Evolutionary conservation across 2,329 filamentous ascomycete species (phyloP).

Genomic region (Fusarium nanum): DNA sequence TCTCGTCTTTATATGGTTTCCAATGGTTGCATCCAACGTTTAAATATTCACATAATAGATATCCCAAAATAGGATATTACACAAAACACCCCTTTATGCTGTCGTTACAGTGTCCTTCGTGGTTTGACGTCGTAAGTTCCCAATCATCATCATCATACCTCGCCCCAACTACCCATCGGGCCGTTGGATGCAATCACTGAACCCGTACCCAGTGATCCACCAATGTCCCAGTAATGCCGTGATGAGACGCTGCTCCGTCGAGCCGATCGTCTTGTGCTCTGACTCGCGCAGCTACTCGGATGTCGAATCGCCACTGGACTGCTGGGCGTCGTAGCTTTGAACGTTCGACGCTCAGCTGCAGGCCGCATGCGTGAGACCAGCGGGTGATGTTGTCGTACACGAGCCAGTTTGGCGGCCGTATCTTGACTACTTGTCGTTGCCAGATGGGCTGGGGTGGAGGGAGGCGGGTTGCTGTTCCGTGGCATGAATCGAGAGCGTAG

Average conservation of each 20-base stretch:
- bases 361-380: slow-evolving; percentile 72
- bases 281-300: slow-evolving; percentile 82
- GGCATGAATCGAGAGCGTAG: slow-evolving; percentile 79
- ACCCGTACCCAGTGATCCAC: slow-evolving; percentile 81
- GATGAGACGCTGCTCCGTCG: slow-evolving; percentile 76
- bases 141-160: slow-evolving; percentile 62
- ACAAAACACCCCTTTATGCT: slow-evolving; percentile 27
- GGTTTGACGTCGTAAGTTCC: slow-evolving; percentile 9
- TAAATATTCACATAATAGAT: slow-evolving; percentile 18
- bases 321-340: slow-evolving; percentile 64
- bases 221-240: slow-evolving; percentile 93
- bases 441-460: slow-evolving; percentile 60
- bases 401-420: slow-evolving; percentile 79
- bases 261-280: slow-evolving; percentile 82
- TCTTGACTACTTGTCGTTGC: slow-evolving; percentile 68
- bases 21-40: slow-evolving; percentile 32
- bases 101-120: slow-evolving; percentile 20
- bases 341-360: slow-evolving; percentile 64
- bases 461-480: slow-evolving; percentile 55
- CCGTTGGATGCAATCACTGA: slow-evolving; percentile 75
- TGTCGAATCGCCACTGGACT: slow-evolving; percentile 62
- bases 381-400: slow-evolving; percentile 90
- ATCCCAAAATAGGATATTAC: slow-evolving; percentile 6
- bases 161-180: slow-evolving; percentile 82
- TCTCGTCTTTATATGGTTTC: slow-evolving; percentile 30